These are phyloP conservation scores for Quercus alba DNA, from an alignment of 306 rosid species.

Conservation along the genomic window DNA sequence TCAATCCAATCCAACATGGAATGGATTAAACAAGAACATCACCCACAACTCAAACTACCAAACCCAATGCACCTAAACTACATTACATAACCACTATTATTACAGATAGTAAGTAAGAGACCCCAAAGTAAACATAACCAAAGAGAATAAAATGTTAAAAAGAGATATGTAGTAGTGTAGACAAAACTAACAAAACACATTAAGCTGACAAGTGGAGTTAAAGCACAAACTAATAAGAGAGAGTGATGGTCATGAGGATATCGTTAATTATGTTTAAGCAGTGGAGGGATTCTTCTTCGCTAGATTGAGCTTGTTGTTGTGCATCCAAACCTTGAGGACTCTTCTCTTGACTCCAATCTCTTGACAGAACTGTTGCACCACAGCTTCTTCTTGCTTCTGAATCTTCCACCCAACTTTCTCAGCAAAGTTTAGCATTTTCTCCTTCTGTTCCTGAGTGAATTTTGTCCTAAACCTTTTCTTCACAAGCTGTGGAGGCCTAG, in stretches of 20 bases:
- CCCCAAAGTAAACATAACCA: not conserved
- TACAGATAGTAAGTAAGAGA: slow-evolving; percentile 3
- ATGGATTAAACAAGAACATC: slow-evolving; percentile 15
- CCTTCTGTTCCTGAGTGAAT: slow-evolving; percentile 72
- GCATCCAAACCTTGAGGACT: slow-evolving; percentile 89
- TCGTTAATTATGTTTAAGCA: not conserved
- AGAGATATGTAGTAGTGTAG: not conserved
- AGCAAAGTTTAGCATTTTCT: slow-evolving; percentile 65
- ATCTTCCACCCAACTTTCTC: slow-evolving; percentile 72
- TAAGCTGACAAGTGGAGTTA: slow-evolving; percentile 8
- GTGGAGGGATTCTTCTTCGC: slow-evolving; percentile 34
- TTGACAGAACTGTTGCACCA: slow-evolving; percentile 67
- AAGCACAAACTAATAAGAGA: slow-evolving; percentile 8
- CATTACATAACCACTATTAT: slow-evolving; percentile 11
- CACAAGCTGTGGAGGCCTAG: slow-evolving; percentile 20
- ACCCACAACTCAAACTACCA: slow-evolving; percentile 19
- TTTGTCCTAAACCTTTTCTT: slow-evolving; percentile 78
- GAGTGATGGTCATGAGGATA: not conserved
- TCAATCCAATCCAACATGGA: not conserved
- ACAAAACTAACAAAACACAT: slow-evolving; percentile 9
- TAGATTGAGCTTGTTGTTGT: slow-evolving; percentile 67
- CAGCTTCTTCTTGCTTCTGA: slow-evolving; percentile 76
- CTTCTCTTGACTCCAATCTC: slow-evolving; percentile 75
- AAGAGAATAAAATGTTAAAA: slow-evolving; percentile 4
- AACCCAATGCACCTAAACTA: slow-evolving; percentile 17